phyloP scores from a whole-genome alignment of 805 yeast species.

The Ogataea zsoltii region DNA sequence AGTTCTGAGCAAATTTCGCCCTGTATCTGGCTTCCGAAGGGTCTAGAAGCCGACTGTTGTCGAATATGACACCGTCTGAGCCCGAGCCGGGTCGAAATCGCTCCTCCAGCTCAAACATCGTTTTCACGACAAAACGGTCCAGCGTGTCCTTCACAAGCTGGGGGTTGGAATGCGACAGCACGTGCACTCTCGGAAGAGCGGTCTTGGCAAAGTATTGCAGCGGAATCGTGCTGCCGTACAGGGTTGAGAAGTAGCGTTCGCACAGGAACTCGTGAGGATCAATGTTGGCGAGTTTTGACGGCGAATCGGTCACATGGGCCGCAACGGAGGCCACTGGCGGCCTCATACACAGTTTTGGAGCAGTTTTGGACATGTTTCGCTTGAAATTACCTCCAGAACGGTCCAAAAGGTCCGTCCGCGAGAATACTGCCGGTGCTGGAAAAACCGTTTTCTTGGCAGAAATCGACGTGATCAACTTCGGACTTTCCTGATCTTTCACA shows the following conservation, averaged over 20 bases:
- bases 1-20: not conserved
- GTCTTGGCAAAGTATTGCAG: constrained; percentile 34
- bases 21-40: constrained; percentile 14
- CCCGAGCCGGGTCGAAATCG: constrained; percentile 18
- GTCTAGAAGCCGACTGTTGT: constrained; percentile 7
- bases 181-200: constrained; percentile 31
- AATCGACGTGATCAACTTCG: not conserved
- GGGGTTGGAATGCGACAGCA: constrained; percentile 26
- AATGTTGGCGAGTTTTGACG: constrained; percentile 16
- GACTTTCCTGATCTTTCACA: not conserved
- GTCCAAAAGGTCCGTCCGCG: too few species aligned
- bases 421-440: too few species aligned
- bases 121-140: constrained; percentile 18
- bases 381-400: too few species aligned
- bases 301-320: constrained; percentile 5
- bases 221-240: constrained; percentile 29
- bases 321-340: constrained; percentile 9
- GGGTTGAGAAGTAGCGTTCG: constrained; percentile 29
- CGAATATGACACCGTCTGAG: too few species aligned
- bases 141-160: constrained; percentile 23
- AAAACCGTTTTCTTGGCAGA: too few species aligned
- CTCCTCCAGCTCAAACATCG: constrained; percentile 23
- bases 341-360: constrained; percentile 7
- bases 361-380: not conserved
- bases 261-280: constrained; percentile 31